A percentile compares a stretch with the other conserved stretches of the same genome.
These are phyloP conservation scores for Benincasa hispida DNA, from an alignment of 306 rosid genomes.

Conservation along the genomic window DNA sequence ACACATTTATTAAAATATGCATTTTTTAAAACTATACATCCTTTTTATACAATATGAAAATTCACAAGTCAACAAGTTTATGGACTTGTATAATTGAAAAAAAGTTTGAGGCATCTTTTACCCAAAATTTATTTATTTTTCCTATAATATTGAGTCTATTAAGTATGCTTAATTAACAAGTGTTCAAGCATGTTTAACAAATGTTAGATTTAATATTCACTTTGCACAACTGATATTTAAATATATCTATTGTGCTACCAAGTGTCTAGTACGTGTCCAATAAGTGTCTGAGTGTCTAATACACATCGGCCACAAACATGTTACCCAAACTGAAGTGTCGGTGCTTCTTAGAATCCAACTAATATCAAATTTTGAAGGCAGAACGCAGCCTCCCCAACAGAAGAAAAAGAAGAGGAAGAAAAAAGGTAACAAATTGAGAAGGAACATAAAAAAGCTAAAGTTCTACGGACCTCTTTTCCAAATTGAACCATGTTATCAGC, in stretches of 20 bases:
- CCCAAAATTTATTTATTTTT: neutral
- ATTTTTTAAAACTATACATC: neutral
- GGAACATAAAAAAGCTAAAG: neutral
- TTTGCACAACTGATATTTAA: no score
- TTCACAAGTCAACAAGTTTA: neutral
- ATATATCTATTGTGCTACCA: no score
- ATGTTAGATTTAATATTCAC: no score
- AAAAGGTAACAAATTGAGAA: neutral
- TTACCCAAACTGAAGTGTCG: neutral
- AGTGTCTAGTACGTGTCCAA: neutral
- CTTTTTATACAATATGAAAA: neutral
- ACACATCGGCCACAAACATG: neutral
- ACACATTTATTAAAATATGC: neutral
- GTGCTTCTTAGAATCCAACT: neutral
- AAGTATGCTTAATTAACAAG: neutral
- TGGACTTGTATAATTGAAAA: neutral
- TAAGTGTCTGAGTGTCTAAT: neutral
- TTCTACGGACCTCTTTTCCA: constrained; percentile 65
- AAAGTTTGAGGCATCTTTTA: neutral
- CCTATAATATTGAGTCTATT: neutral
- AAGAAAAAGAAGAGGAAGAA: neutral
- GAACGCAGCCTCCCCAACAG: neutral
- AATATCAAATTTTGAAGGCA: neutral
- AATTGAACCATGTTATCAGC: constrained; percentile 91
- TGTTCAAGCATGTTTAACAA: neutral